phyloP scores from a whole-genome alignment of 495 filamentous ascomycete genomes.

The Pyronema domesticum region DNA sequence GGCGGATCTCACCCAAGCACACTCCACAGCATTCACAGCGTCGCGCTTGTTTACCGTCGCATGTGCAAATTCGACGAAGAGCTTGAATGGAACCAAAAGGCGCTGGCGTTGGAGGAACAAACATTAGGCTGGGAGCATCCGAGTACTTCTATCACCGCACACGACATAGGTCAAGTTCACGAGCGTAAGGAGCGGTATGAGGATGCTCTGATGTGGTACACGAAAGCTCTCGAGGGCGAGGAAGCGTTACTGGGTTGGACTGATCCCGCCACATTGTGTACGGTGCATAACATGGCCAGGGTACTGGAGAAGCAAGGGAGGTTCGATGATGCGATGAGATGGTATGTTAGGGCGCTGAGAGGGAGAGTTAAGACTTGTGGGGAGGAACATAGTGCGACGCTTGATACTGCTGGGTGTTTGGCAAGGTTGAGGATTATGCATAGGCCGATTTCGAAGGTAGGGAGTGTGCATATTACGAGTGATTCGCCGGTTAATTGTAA shows the following conservation, averaged over 20 bases:
- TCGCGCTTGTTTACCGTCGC: not conserved
- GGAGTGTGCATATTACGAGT: too few species aligned
- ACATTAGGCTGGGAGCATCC: not conserved
- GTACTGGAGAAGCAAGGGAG: not conserved
- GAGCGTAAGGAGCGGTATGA: not conserved
- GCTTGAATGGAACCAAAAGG: not conserved
- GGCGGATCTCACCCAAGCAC: conserved; percentile 14
- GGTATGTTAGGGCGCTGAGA: conserved; percentile 4
- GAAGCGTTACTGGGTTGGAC: conserved; percentile 11
- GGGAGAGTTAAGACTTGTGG: too few species aligned
- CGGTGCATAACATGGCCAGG: not conserved
- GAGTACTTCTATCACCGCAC: not conserved
- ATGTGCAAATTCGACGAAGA: too few species aligned
- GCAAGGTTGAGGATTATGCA: too few species aligned
- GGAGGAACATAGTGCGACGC: too few species aligned
- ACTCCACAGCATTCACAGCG: conserved; percentile 7
- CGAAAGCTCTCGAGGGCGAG: conserved; percentile 6
- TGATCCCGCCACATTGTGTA: not conserved
- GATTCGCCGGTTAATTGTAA: too few species aligned
- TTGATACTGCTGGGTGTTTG: too few species aligned
- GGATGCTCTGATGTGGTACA: conserved; percentile 12
- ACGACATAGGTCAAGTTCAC: not conserved
- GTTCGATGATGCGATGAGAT: conserved; percentile 2
- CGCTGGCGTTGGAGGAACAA: conserved; percentile 9
- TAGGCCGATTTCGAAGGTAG: too few species aligned